A percentile compares a stretch with the other conserved stretches of the same genome.
phyloP scores from a whole-genome alignment of 192 early-diverging fungal genomes.

The Mortierella alpina region DNA sequence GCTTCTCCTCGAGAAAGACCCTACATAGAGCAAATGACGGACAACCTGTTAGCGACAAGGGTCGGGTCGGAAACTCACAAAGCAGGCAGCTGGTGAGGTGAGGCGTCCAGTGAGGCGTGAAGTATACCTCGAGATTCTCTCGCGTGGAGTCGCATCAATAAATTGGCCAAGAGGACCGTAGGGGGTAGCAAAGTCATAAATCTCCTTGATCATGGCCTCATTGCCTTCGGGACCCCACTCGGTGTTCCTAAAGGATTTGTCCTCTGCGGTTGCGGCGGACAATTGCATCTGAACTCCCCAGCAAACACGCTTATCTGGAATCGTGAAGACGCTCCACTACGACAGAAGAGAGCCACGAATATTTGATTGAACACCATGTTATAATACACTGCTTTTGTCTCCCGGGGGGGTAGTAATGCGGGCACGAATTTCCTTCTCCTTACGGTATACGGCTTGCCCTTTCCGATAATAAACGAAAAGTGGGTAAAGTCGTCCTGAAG shows the following conservation, averaged over 20 bases:
- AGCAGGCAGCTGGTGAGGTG: too few relatives aligned
- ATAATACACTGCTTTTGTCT: too few relatives aligned
- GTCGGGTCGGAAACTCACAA: too few relatives aligned
- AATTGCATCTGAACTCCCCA: conserved; percentile 34
- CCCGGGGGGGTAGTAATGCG: too few relatives aligned
- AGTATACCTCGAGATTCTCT: conserved; percentile 13
- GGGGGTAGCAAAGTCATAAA: conserved; percentile 16
- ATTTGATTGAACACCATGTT: too few relatives aligned
- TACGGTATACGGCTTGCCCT: conserved; percentile 39
- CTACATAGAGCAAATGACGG: neutral
- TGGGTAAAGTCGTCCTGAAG: conserved; percentile 28
- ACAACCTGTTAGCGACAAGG: too few relatives aligned
- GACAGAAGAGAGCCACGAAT: neutral
- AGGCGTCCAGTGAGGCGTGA: too few relatives aligned
- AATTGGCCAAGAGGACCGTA: conserved; percentile 30
- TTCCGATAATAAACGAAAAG: conserved; percentile 32
- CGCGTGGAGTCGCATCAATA: conserved; percentile 20
- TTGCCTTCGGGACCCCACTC: conserved; percentile 33
- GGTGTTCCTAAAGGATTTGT: conserved; percentile 19
- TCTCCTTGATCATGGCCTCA: conserved; percentile 33
- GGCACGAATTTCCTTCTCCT: neutral
- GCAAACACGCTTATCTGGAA: conserved; percentile 26
- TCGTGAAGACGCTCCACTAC: conserved; percentile 30
- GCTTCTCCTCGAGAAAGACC: conserved; percentile 43
- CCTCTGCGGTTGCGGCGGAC: neutral